phyloP scores from a whole-genome alignment of 2,329 filamentous ascomycete genomes.

The Verticillium longisporum region DNA sequence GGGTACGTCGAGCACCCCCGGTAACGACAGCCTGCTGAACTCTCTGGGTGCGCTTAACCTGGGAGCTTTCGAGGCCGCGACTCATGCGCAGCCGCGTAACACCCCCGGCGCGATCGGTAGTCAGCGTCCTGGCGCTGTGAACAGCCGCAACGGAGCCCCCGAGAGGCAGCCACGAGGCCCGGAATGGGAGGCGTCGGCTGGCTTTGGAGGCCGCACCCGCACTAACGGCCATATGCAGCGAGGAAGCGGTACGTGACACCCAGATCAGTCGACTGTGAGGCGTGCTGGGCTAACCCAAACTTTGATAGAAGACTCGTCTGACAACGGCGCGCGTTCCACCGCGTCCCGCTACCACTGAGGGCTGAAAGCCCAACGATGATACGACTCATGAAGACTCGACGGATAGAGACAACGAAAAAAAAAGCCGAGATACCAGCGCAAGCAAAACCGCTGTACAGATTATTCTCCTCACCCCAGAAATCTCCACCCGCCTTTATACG shows the following conservation, averaged over 20 bases:
- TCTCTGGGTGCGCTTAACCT: conserved; percentile 45
- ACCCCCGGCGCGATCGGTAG: conserved; percentile 59
- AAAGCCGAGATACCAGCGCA: background rate
- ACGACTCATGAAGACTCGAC: conserved; percentile 14
- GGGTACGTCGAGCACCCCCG: conserved; percentile 29
- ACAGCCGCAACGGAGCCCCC: conserved; percentile 36
- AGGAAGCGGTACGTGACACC: conserved; percentile 47
- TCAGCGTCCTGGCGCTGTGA: conserved; percentile 49
- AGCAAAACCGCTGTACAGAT: background rate
- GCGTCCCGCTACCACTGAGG: conserved; percentile 11
- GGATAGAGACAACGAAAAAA: conserved; percentile 28
- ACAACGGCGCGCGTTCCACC: conserved; percentile 28
- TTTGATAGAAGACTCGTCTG: conserved; percentile 29
- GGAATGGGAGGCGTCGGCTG: conserved; percentile 49
- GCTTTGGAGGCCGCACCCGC: conserved; percentile 47
- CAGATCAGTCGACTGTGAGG: no score
- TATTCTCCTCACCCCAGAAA: background rate
- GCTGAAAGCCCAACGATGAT: conserved; percentile 6
- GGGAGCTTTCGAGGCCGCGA: conserved; percentile 41
- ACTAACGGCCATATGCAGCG: conserved; percentile 55
- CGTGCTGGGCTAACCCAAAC: conserved; percentile 6
- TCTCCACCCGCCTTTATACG: background rate
- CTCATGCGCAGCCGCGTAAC: conserved; percentile 31
- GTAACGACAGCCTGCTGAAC: conserved; percentile 35
- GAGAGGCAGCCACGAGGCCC: conserved; percentile 60